A percentile compares a stretch with the other conserved stretches of the same genome.
phyloP scores from a whole-genome alignment of 306 rosid genomes.

The Castanea sativa region DNA sequence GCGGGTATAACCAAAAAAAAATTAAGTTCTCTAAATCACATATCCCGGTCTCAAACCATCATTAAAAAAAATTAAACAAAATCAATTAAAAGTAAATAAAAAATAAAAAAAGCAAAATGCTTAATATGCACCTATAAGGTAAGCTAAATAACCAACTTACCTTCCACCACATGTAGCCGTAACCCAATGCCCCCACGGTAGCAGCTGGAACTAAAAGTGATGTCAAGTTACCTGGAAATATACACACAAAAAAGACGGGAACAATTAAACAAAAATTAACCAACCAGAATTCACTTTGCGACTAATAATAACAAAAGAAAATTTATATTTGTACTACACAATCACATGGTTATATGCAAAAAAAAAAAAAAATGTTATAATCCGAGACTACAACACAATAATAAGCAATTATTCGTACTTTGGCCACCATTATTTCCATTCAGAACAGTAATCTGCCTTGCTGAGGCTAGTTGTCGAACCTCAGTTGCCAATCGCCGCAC shows the following conservation, averaged over 20 bases:
- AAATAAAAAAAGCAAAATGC: background rate
- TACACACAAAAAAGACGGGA: background rate
- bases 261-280: background rate
- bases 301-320: no score
- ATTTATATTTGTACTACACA: no score
- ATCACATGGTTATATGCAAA: background rate
- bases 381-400: background rate
- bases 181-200: conserved; percentile 77
- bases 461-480: conserved; percentile 47
- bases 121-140: background rate
- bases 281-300: background rate
- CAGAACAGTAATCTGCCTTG: conserved; percentile 55
- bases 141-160: conserved; percentile 34
- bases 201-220: conserved; percentile 80
- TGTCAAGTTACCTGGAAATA: conserved; percentile 59
- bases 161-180: conserved; percentile 99
- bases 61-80: background rate
- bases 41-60: background rate
- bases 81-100: background rate
- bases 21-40: background rate
- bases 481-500: conserved; percentile 75
- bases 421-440: conserved; percentile 68
- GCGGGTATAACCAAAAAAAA: background rate
- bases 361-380: background rate
- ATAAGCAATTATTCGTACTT: background rate